phyloP scores from a whole-genome alignment of 2,329 filamentous ascomycete genomes.

The Botryosphaeria agaves region DNA sequence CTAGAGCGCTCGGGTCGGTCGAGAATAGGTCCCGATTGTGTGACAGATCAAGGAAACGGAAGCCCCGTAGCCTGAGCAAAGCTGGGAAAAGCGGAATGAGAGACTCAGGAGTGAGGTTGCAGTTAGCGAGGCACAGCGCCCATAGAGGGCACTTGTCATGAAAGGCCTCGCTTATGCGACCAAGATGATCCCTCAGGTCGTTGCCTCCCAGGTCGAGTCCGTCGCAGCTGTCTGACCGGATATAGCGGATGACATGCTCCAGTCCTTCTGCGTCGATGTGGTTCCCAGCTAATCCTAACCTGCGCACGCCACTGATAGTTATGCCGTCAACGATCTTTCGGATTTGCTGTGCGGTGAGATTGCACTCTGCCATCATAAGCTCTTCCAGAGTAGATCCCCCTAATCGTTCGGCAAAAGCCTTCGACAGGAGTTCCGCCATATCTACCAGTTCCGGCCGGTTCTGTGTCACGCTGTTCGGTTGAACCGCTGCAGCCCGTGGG shows the following conservation, averaged over 20 bases:
- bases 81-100: slow-evolving; percentile 61
- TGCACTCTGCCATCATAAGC: slow-evolving; percentile 66
- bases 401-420: slow-evolving; percentile 58
- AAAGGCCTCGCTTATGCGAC: slow-evolving; percentile 32
- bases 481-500: slow-evolving; percentile 27
- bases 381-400: slow-evolving; percentile 65
- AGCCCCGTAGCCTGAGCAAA: slow-evolving; percentile 49
- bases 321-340: slow-evolving; percentile 65
- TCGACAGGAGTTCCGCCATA: slow-evolving; percentile 50
- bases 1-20: slow-evolving; percentile 53
- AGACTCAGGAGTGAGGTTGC: slow-evolving; percentile 56
- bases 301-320: slow-evolving; percentile 57
- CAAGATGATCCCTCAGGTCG: slow-evolving; percentile 35
- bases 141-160: slow-evolving; percentile 40
- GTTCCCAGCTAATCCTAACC: slow-evolving; percentile 74
- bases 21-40: slow-evolving; percentile 74
- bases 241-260: slow-evolving; percentile 57
- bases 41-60: slow-evolving; percentile 82
- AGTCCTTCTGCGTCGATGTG: slow-evolving; percentile 57
- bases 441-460: slow-evolving; percentile 21
- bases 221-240: slow-evolving; percentile 62
- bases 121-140: slow-evolving; percentile 74
- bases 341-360: slow-evolving; percentile 52
- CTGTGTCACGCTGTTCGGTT: slow-evolving; percentile 1
- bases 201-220: slow-evolving; percentile 84